Evolutionary conservation across 2,329 filamentous ascomycete species (phyloP).

Genomic region (Colletotrichum sp.): DNA sequence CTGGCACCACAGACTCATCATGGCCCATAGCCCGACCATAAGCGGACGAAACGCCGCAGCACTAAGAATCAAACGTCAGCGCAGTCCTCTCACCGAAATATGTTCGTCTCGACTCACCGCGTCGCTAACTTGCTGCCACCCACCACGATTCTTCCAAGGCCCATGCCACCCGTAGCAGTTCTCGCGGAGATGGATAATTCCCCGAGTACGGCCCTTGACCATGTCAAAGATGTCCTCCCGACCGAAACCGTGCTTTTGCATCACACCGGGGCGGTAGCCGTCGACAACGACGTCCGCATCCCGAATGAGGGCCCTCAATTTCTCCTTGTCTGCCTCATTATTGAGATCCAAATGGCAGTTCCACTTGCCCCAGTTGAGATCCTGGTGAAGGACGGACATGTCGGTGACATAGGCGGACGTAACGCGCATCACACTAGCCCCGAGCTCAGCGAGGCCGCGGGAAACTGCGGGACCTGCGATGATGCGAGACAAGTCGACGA

Average conservation of each 20-base stretch:
- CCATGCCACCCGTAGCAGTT: constrained; percentile 61
- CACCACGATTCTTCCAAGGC: constrained; percentile 47
- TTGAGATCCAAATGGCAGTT: constrained; percentile 48
- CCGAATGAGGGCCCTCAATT: constrained; percentile 37
- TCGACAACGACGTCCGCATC: constrained; percentile 57
- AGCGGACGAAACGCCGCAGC: constrained; percentile 47
- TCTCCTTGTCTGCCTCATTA: constrained; percentile 1
- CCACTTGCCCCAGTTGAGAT: constrained; percentile 58
- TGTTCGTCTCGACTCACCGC: constrained; percentile 29
- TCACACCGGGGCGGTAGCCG: constrained; percentile 52
- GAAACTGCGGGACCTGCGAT: constrained; percentile 53
- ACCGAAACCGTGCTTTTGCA: constrained; percentile 52
- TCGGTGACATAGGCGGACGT: constrained; percentile 44
- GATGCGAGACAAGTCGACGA: constrained; percentile 52
- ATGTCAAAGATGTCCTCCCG: constrained; percentile 44
- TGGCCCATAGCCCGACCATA: constrained; percentile 48
- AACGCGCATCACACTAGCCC: constrained; percentile 51
- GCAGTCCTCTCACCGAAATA: neutral
- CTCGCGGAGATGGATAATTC: constrained; percentile 52
- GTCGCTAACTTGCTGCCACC: constrained; percentile 61
- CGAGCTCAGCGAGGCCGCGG: constrained; percentile 46
- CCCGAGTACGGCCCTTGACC: constrained; percentile 22
- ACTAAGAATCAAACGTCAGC: constrained; percentile 21
- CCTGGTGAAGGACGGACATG: constrained; percentile 42
- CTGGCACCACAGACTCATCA: constrained; percentile 31